Evolutionary conservation across 2,329 filamentous ascomycete genomes (phyloP).

Genomic region (Ceratocystis cacaofunesta): DNA sequence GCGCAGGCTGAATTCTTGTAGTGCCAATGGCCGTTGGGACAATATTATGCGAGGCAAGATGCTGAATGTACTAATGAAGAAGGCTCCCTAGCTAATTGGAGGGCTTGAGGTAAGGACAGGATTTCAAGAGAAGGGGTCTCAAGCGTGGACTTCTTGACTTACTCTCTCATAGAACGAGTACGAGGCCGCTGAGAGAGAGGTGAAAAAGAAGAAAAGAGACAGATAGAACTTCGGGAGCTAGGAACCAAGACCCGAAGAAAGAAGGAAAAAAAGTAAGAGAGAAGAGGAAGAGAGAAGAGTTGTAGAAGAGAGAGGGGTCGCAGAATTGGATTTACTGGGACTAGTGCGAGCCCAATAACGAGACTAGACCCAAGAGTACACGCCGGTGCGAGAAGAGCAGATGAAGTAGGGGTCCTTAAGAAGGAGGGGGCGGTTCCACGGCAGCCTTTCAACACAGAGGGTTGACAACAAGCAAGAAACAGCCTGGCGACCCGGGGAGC

Average conservation of each 20-base stretch:
- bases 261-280: conserved; percentile 3
- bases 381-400: conserved; percentile 10
- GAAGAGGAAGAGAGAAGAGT: background rate
- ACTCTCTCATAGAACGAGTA: background rate
- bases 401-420: conserved; percentile 10
- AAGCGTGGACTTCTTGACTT: background rate
- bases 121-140: background rate
- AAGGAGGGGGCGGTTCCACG: conserved; percentile 11
- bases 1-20: background rate
- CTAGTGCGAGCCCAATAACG: conserved; percentile 1
- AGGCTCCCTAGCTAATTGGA: background rate
- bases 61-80: background rate
- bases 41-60: background rate
- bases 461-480: background rate
- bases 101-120: background rate
- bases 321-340: conserved; percentile 1
- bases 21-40: background rate
- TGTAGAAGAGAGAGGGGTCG: background rate
- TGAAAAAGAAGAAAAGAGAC: conserved; percentile 4
- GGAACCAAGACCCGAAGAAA: conserved; percentile 1
- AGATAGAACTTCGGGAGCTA: conserved; percentile 2
- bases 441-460: background rate
- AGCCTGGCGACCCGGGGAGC: background rate
- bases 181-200: background rate
- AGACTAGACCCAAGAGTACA: conserved; percentile 10